A percentile compares a stretch with the other conserved stretches of the same genome.
Evolutionary conservation across 805 yeast genomes (phyloP).

Genomic region (Candida namnaoensis): DNA sequence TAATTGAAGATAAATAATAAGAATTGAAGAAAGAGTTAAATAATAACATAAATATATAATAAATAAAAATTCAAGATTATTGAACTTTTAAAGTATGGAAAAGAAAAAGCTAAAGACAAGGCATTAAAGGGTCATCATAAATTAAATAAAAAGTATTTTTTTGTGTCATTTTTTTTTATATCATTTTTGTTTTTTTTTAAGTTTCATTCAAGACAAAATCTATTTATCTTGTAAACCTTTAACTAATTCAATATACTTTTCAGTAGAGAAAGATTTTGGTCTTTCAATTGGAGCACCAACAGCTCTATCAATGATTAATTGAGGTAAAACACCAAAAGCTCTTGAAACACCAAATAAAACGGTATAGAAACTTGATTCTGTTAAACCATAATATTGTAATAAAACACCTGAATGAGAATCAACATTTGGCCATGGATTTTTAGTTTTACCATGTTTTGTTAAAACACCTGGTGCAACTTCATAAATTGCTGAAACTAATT

Average conservation of each 20-base stretch:
- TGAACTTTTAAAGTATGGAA: too few species aligned
- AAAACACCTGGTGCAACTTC: conserved; percentile 69
- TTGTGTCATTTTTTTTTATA: too few species aligned
- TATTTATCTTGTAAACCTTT: conserved; percentile 24
- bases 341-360: conserved; percentile 80
- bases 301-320: conserved; percentile 71
- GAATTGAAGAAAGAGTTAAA: too few species aligned
- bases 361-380: conserved; percentile 66
- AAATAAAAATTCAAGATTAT: too few species aligned
- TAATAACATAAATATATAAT: too few species aligned
- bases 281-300: conserved; percentile 76
- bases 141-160: too few species aligned
- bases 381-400: conserved; percentile 73
- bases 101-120: too few species aligned
- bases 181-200: too few species aligned
- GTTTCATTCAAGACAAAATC: too few species aligned
- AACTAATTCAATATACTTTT: conserved; percentile 82
- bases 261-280: conserved; percentile 87
- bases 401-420: conserved; percentile 75
- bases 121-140: too few species aligned
- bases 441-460: conserved; percentile 73
- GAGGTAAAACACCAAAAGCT: conserved; percentile 72
- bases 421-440: conserved; percentile 82
- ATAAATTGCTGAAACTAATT: conserved; percentile 57
- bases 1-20: too few species aligned